Conservation (phyloP, 306 rosid genomes). For the Comarum palustre region DNA sequence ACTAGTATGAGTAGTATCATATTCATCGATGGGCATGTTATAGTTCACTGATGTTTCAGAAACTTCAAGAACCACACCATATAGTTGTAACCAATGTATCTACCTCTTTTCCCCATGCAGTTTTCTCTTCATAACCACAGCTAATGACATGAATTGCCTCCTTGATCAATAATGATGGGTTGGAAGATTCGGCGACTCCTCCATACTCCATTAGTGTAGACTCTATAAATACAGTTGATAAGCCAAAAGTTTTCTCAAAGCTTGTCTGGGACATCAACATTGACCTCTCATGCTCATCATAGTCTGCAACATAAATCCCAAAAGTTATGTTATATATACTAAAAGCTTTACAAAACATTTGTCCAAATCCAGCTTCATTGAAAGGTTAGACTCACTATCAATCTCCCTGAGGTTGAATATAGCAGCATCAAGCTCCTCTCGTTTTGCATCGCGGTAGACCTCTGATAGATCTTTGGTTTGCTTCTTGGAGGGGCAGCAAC, state of each 20-base stretch:
- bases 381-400: slow-evolving; percentile 56
- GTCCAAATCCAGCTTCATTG: slow-evolving; percentile 13
- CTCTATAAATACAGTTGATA: slow-evolving; percentile 88
- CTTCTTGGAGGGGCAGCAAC: slow-evolving; percentile 89
- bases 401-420: slow-evolving; percentile 89
- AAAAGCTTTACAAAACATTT: slow-evolving; percentile 22
- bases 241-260: slow-evolving; percentile 95
- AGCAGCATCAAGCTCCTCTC: slow-evolving; percentile 95
- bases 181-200: slow-evolving; percentile 77
- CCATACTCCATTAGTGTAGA: slow-evolving; percentile 96
- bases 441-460: slow-evolving; percentile 71
- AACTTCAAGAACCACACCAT: background rate
- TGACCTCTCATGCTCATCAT: slow-evolving; percentile 92
- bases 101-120: slow-evolving; percentile 99
- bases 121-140: slow-evolving; percentile 96
- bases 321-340: slow-evolving; percentile 15
- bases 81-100: slow-evolving; percentile 14
- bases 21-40: background rate
- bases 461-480: slow-evolving; percentile 64
- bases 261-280: slow-evolving; percentile 95
- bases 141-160: slow-evolving; percentile 98
- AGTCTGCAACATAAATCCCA: slow-evolving; percentile 48
- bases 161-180: slow-evolving; percentile 76
- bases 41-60: background rate
- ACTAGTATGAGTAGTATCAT: background rate